Evolutionary conservation across 805 yeast species (phyloP), one percentile per base, ranked within the genome.

Genomic region (Sugiyamaella marilandica): DNA sequence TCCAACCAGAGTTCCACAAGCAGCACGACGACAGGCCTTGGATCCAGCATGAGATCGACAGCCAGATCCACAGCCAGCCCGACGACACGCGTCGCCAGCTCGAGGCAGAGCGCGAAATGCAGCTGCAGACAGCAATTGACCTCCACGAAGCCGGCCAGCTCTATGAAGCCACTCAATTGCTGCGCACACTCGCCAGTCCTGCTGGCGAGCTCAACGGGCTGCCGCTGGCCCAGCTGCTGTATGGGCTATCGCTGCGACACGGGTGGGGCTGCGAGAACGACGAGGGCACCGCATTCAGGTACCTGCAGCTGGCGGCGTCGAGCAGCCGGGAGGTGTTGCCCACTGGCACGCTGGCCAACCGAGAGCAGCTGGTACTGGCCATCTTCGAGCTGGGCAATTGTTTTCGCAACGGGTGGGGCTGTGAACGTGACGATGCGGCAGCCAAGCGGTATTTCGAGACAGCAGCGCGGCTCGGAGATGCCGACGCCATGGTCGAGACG

Each of bases 371-470:
- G 29, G 56, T 54, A 5, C 58, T 65, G 37, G 66, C 68, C 32
- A 56, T 65, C 21, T 65, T 57, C 44, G 69, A 65, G 49, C 56
- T 65, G 18, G 69, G 67, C 32, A 65, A 65, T 44, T 61, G 69
- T 45, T 65, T 60, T 50, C 58, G 65, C 21, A 56, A 56, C 45
- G 69, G 69, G 10, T 65, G 69, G 69, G 69, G 69, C 33, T 61
- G 62, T 21, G 62, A 54, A 31, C 47, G 48, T 18, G 68, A 65
- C 45, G 53, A 63, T 5, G 44, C 33, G 10, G 59, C 62, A 2
- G 69, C 68, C 14, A 54, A 52, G 45, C 57, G 54, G 16, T 65
- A 63, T 43, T 65, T 59, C 52, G 66, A 62, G 53, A 59, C 65
- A 2, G 69, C 69, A 2, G 69, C 69, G 21, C 50, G 57, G 18